Evolutionary conservation across 2,329 filamentous ascomycete species (phyloP).

Genomic region (Ophiocordyceps robertsii): DNA sequence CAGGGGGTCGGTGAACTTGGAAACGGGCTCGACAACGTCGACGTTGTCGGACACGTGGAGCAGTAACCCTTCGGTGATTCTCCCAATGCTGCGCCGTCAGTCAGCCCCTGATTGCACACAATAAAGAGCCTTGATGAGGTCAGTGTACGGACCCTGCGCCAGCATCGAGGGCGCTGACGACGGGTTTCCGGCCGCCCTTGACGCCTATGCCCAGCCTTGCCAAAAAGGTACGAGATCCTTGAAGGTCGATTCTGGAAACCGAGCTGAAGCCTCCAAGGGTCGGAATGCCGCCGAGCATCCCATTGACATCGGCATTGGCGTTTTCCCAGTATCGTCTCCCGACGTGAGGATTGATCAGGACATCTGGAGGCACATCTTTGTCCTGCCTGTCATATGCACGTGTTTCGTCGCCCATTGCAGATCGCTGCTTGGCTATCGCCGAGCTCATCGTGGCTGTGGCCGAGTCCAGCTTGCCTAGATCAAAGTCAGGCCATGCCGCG

Average conservation of each 20-base stretch:
- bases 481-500: no score
- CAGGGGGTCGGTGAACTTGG: conserved; percentile 61
- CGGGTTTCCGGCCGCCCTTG: conserved; percentile 16
- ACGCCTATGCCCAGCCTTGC: conserved; percentile 43
- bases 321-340: conserved; percentile 30
- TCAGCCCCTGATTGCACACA: no score
- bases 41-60: conserved; percentile 54
- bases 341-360: background rate
- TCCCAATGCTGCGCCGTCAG: conserved; percentile 60
- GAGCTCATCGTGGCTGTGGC: no score
- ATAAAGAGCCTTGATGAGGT: no score
- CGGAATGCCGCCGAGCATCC: conserved; percentile 65
- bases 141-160: conserved; percentile 22
- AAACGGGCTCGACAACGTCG: conserved; percentile 75
- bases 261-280: conserved; percentile 9
- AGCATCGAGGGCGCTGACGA: conserved; percentile 20
- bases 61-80: conserved; percentile 70
- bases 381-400: background rate
- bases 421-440: no score
- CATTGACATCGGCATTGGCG: conserved; percentile 36
- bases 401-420: no score
- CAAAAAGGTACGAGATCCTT: conserved; percentile 56
- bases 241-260: conserved; percentile 51
- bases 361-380: background rate
- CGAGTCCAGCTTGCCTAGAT: no score